Percentiles rank a stretch among this genome's conserved stretches.
These are phyloP conservation scores for Chaetomium fimeti DNA, from an alignment of 495 filamentous ascomycete genomes.

Conservation along the genomic window DNA sequence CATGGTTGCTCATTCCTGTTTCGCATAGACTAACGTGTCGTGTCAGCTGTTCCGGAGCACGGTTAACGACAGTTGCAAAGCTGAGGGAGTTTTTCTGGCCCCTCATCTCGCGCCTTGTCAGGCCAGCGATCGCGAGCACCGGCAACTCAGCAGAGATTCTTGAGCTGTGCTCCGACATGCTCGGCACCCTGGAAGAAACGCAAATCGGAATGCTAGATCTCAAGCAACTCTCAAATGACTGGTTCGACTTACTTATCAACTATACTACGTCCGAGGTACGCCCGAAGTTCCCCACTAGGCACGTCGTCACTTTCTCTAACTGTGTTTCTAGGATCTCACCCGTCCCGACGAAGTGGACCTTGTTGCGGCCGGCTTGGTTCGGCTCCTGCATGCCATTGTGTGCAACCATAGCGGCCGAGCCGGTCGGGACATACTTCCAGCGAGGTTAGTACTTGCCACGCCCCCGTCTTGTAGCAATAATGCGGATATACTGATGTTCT, in stretches of 20 bases:
- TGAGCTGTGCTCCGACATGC: constrained; percentile 47
- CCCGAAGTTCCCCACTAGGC: too few relatives aligned
- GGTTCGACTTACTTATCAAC: constrained; percentile 27
- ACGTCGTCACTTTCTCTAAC: neutral
- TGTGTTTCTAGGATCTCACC: constrained; percentile 45
- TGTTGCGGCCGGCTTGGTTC: constrained; percentile 49
- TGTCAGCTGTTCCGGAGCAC: neutral
- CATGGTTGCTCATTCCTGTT: neutral
- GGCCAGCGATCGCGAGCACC: constrained; percentile 37
- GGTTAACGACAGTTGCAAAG: constrained; percentile 30
- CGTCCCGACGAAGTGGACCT: constrained; percentile 50
- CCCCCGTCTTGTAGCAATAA: neutral
- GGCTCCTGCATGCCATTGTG: constrained; percentile 30
- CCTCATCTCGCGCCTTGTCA: constrained; percentile 44
- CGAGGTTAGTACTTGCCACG: constrained; percentile 9
- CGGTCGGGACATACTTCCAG: constrained; percentile 13
- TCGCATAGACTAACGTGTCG: neutral
- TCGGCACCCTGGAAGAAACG: constrained; percentile 55
- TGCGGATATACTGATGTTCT: constrained; percentile 4
- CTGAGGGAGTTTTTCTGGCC: constrained; percentile 52
- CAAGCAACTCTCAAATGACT: constrained; percentile 25
- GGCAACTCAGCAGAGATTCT: constrained; percentile 48
- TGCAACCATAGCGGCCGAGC: constrained; percentile 7
- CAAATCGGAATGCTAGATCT: constrained; percentile 53
- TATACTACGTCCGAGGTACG: constrained; percentile 38